These are phyloP conservation scores for Coniochaeta sp. DNA, from an alignment of 2,329 filamentous ascomycete species.

Conservation along the genomic window DNA sequence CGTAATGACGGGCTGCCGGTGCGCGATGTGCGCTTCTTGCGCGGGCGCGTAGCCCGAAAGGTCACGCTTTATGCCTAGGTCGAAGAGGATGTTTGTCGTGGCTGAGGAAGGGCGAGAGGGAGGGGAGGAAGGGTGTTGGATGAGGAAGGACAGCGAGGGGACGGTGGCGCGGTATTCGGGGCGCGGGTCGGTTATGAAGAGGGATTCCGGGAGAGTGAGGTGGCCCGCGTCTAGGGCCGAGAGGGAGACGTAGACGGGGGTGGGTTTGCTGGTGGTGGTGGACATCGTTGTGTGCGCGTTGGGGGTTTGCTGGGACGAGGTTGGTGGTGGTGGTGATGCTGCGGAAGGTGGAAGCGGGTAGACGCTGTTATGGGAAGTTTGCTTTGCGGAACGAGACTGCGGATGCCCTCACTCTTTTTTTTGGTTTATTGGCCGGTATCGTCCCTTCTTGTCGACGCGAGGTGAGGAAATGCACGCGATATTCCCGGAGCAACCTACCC, in stretches of 20 bases:
- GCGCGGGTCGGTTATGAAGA: conserved; percentile 37
- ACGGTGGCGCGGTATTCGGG: conserved; percentile 36
- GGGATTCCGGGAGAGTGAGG: conserved; percentile 37
- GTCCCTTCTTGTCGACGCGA: too few relatives aligned
- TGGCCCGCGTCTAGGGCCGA: conserved; percentile 31
- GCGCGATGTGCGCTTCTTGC: conserved; percentile 36
- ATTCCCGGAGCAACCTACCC: too few relatives aligned
- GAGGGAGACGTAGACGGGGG: conserved; percentile 20
- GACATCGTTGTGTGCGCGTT: too few relatives aligned
- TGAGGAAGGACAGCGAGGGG: conserved; percentile 45
- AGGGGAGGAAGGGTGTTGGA: conserved; percentile 32
- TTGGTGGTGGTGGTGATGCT: too few relatives aligned
- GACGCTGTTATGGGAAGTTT: too few relatives aligned
- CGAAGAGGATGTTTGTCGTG: conserved; percentile 38
- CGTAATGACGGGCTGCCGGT: conserved; percentile 35
- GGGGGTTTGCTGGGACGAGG: too few relatives aligned
- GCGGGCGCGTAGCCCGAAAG: conserved; percentile 32
- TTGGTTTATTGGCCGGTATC: too few relatives aligned
- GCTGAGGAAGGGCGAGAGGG: background rate
- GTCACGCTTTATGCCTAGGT: conserved; percentile 43
- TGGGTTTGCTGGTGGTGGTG: too few relatives aligned
- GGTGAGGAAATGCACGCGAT: too few relatives aligned
- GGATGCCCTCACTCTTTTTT: background rate
- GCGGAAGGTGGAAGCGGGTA: too few relatives aligned
- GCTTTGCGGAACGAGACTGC: too few relatives aligned